These are phyloP conservation scores for Blastocystis sp. DNA, from an alignment of 352 stramenopile species.

Conservation along the genomic window DNA sequence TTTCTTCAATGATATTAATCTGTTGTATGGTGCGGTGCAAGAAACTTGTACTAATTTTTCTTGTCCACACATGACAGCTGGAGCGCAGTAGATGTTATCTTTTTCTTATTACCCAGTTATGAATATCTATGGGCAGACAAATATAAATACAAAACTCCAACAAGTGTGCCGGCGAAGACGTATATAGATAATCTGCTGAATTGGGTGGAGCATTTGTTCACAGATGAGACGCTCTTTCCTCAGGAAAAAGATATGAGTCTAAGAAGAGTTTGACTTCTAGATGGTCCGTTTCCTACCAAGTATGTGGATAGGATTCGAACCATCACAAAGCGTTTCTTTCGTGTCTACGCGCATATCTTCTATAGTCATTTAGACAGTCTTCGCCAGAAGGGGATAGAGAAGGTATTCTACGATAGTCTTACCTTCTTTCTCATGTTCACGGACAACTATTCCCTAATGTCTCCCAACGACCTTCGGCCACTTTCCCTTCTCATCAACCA, in stretches of 20 bases:
- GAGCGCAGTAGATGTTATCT: neutral
- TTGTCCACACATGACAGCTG: constrained; percentile 16
- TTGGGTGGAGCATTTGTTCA: neutral
- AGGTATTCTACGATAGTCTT: constrained; percentile 11
- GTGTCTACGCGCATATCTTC: constrained; percentile 22
- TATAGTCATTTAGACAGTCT: neutral
- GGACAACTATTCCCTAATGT: constrained; percentile 5
- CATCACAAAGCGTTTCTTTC: neutral
- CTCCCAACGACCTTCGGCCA: neutral
- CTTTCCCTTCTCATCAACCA: neutral
- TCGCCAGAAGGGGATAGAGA: neutral
- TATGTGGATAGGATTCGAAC: neutral
- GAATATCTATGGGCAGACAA: constrained; percentile 15
- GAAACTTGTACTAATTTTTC: constrained; percentile 38
- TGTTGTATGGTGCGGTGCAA: constrained; percentile 29
- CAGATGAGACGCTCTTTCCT: neutral
- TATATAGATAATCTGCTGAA: constrained; percentile 24
- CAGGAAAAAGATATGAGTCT: neutral
- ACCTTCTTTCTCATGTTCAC: neutral
- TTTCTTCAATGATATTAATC: constrained; percentile 35
- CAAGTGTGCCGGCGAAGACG: neutral
- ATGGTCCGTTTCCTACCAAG: neutral
- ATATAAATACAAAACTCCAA: constrained; percentile 6
- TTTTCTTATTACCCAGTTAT: neutral
- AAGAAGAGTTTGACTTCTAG: neutral